Percentiles rank a stretch among this genome's conserved stretches.
These are phyloP conservation scores for Phlyctochytrium bullatum DNA, from an alignment of 192 early-diverging fungal species.

Conservation along the genomic window DNA sequence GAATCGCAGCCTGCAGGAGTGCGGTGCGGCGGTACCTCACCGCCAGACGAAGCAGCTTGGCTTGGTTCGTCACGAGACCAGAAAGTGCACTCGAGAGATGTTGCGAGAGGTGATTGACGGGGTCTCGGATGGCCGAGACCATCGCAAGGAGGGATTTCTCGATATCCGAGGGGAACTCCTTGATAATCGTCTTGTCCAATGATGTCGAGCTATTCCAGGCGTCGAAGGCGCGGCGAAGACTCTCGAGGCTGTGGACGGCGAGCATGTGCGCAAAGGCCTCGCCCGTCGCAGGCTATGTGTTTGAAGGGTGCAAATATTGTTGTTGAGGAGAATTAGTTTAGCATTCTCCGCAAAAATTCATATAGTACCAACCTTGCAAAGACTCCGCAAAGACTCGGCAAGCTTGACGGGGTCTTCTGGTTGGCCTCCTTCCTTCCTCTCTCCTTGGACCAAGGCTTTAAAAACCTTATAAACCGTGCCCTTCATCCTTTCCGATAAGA, in stretches of 20 bases:
- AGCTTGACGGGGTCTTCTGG: neutral
- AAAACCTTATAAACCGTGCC: neutral
- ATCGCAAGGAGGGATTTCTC: neutral
- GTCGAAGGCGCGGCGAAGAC: neutral
- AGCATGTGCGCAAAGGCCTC: neutral
- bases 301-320: no score
- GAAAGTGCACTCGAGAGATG: neutral
- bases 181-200: neutral
- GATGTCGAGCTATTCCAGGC: neutral
- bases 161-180: neutral
- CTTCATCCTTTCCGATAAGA: neutral
- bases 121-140: neutral
- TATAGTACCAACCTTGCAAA: neutral
- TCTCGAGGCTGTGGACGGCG: neutral
- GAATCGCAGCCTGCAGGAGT: neutral
- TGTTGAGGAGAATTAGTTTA: no score
- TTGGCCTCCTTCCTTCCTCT: neutral
- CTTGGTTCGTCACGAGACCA: neutral
- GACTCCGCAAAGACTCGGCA: neutral
- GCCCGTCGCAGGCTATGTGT: neutral
- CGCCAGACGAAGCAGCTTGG: neutral
- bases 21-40: neutral
- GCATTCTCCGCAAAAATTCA: neutral
- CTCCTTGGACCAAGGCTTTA: neutral
- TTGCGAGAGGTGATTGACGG: neutral